phyloP scores from a whole-genome alignment of 2,329 filamentous ascomycete species.

The Fusarium citri region DNA sequence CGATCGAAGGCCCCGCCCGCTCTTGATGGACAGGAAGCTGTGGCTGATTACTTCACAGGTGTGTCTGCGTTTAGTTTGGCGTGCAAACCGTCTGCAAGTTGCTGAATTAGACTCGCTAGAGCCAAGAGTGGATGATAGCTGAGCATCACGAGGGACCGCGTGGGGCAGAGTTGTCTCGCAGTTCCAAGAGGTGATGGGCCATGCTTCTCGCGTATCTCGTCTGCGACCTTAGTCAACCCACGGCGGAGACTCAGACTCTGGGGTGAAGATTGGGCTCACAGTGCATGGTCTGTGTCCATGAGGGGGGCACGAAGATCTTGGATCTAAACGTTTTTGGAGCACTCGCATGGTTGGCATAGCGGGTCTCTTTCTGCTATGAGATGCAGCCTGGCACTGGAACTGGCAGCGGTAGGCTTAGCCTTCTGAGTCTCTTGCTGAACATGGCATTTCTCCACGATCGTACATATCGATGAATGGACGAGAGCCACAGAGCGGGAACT shows the following conservation, averaged over 20 bases:
- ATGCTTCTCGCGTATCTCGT: constrained; percentile 46
- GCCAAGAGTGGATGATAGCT: constrained; percentile 32
- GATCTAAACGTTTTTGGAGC: constrained; percentile 25
- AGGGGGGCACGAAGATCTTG: constrained; percentile 34
- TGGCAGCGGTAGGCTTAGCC: neutral
- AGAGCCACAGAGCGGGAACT: constrained; percentile 41
- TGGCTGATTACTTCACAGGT: constrained; percentile 42
- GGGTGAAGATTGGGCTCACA: constrained; percentile 32
- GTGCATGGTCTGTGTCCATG: constrained; percentile 35
- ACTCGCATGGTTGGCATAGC: constrained; percentile 33
- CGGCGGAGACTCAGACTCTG: constrained; percentile 32
- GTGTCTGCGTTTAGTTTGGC: neutral
- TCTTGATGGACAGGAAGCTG: constrained; percentile 15
- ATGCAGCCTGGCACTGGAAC: neutral
- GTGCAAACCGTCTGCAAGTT: constrained; percentile 22
- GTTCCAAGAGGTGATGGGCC: constrained; percentile 21
- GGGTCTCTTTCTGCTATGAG: constrained; percentile 20
- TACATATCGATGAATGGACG: constrained; percentile 19
- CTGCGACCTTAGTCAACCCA: constrained; percentile 32
- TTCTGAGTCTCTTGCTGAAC: constrained; percentile 8
- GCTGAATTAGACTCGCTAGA: constrained; percentile 15
- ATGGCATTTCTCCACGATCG: constrained; percentile 30
- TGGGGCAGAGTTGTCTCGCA: constrained; percentile 36
- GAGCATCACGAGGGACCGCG: constrained; percentile 40
- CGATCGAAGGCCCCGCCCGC: constrained; percentile 29